These are phyloP conservation scores for Neohortaea acidophila DNA, from an alignment of 495 filamentous ascomycete species.

Conservation along the genomic window DNA sequence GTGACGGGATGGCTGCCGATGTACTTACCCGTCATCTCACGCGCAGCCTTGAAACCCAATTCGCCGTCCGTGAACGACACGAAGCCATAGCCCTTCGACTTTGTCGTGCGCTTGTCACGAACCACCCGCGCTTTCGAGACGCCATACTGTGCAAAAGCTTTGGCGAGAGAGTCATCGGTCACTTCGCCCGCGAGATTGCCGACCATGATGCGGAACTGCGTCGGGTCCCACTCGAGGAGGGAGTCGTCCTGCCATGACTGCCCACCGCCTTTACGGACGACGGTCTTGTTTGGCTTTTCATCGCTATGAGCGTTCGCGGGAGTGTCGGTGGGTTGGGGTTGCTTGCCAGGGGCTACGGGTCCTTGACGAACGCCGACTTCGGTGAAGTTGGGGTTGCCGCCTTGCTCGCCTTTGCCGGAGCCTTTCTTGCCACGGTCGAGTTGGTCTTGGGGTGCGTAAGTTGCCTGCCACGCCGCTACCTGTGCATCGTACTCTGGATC, in stretches of 20 bases:
- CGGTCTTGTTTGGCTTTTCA: slow-evolving; percentile 48
- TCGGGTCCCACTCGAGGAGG: slow-evolving; percentile 89
- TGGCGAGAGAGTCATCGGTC: slow-evolving; percentile 85
- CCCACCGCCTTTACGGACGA: slow-evolving; percentile 73
- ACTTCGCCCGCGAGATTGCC: slow-evolving; percentile 98
- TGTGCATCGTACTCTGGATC: slow-evolving; percentile 85
- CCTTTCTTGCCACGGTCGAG: slow-evolving; percentile 22
- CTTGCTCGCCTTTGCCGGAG: slow-evolving; percentile 18
- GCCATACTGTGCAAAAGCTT: slow-evolving; percentile 84
- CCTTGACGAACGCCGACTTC: slow-evolving; percentile 19
- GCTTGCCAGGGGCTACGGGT: slow-evolving; percentile 12
- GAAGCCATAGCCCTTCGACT: slow-evolving; percentile 91
- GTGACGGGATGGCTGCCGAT: slow-evolving; percentile 91
- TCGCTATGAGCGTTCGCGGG: slow-evolving; percentile 24
- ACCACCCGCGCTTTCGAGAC: slow-evolving; percentile 90
- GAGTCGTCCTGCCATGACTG: slow-evolving; percentile 76
- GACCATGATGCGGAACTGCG: slow-evolving; percentile 87
- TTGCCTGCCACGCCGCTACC: slow-evolving; percentile 92
- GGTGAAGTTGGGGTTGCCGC: slow-evolving; percentile 33
- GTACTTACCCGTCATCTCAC: slow-evolving; percentile 98
- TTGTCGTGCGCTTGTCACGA: slow-evolving; percentile 85
- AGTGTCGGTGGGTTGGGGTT: slow-evolving; percentile 22
- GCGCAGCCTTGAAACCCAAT: slow-evolving; percentile 84
- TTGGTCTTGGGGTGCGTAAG: slow-evolving; percentile 54
- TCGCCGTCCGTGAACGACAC: slow-evolving; percentile 91